Conservation (phyloP, 306 rosid genomes). For the Arachis hypogaea region DNA sequence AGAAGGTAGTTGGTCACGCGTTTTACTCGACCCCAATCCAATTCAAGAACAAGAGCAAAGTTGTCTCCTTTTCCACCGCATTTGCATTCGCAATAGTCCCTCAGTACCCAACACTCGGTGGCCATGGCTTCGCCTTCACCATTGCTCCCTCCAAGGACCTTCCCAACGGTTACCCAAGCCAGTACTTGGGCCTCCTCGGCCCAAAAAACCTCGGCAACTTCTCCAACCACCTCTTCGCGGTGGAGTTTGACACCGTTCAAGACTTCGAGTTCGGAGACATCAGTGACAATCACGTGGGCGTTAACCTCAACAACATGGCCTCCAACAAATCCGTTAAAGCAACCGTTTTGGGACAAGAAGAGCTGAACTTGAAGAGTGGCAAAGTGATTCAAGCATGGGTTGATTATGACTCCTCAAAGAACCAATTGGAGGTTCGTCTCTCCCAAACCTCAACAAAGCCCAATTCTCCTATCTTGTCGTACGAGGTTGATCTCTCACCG, state of each 20-base stretch:
- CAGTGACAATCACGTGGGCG: slow-evolving; percentile 61
- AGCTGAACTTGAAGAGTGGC: slow-evolving; percentile 54
- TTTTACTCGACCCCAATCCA: slow-evolving; percentile 45
- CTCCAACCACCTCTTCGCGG: slow-evolving; percentile 58
- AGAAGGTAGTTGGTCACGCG: slow-evolving; percentile 43
- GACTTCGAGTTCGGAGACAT: slow-evolving; percentile 56
- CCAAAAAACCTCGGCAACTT: slow-evolving; percentile 51
- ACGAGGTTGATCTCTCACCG: slow-evolving; percentile 52
- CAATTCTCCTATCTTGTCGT: slow-evolving; percentile 48
- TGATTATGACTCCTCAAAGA: slow-evolving; percentile 47
- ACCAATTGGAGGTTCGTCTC: slow-evolving; percentile 49
- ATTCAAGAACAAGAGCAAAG: slow-evolving; percentile 43
- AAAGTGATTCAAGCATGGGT: slow-evolving; percentile 58
- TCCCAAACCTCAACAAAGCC: slow-evolving; percentile 54
- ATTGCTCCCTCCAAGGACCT: slow-evolving; percentile 42
- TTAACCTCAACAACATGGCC: slow-evolving; percentile 51
- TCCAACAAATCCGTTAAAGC: slow-evolving; percentile 59
- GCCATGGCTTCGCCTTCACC: slow-evolving; percentile 59
- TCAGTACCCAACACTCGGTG: slow-evolving; percentile 46
- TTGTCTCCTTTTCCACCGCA: slow-evolving; percentile 47
- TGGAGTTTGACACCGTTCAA: slow-evolving; percentile 60
- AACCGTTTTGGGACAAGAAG: slow-evolving; percentile 19
- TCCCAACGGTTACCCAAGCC: slow-evolving; percentile 43
- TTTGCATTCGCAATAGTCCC: slow-evolving; percentile 50
- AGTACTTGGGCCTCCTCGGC: slow-evolving; percentile 58